Base-by-base conservation (phyloP, 768 basidiomycete species). In the Terana coerulea region DNA sequence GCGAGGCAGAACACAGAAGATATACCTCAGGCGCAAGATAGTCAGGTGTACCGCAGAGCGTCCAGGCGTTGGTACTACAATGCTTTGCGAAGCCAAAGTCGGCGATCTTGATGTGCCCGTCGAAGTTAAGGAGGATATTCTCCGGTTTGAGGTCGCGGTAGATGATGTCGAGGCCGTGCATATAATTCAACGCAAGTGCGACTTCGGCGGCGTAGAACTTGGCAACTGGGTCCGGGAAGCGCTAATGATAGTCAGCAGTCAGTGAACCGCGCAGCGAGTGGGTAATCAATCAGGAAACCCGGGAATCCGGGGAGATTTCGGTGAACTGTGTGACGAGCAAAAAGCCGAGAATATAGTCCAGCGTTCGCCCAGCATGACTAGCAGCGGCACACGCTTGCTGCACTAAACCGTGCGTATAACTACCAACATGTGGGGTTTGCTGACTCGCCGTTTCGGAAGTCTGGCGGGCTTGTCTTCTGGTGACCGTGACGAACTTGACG, bases 121-220 rank as follows among this genome's bases (percentile, higher is more conserved):
- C 94, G n/a, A 83, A 77, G 56, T 88, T 91, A 46, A 98, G 80
- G 26, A 98, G 78, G 42, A 98, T 88, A 64, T 98, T 98, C 66
- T 99, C 97, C 1, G 97, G 97, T 68, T 99, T 98, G 41, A 98
- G 80, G 69, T 98, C 95, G 15, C 95, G 91, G 68, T 98, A 98
- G 54, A 98, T 89, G 67, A 98, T 94, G 60, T 95, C 81, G 19
- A 84, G 78, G 12, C 72, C 71, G 61, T 98, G 97, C 2, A 98
- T 73, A 65, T 98, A 85, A 60, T 93, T 89, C 57, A 98, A 78
- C 1, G 95, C 97, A 40, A 97, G 78, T 31, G 92, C 88, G 25
- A 98, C 93, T 67, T 95, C 92, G 2, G 97, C 95, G 3, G 92
- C 88, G 60, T 98, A 99, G 73, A 98, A 99, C 64, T 98, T 92